These are phyloP conservation scores for Colletotrichum orchidophilum DNA, from an alignment of 2,329 filamentous ascomycete species.

Conservation along the genomic window DNA sequence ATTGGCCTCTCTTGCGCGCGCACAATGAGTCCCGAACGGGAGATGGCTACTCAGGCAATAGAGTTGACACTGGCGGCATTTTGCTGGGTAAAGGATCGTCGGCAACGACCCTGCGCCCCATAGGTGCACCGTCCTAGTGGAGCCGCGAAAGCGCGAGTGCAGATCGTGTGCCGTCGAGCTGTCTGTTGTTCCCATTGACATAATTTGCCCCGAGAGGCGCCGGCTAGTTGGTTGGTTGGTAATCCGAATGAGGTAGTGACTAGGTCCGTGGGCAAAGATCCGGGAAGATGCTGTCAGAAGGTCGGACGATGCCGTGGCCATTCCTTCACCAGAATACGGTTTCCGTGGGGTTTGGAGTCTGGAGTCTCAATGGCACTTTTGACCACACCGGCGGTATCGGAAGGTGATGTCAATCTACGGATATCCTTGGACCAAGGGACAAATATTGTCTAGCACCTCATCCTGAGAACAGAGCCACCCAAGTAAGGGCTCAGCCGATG, in stretches of 20 bases:
- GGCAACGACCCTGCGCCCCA: slow-evolving; percentile 1
- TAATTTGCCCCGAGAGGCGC: not conserved
- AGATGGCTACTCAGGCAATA: not conserved
- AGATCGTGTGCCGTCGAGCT: not conserved
- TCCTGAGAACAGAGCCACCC: no score
- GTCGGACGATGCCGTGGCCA: not conserved
- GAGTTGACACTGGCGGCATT: not conserved
- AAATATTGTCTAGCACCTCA: no score
- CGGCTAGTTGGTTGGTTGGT: not conserved
- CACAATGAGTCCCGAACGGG: not conserved
- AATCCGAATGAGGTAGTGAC: not conserved
- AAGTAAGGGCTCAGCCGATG: no score
- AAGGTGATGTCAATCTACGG: no score
- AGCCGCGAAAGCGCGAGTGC: not conserved
- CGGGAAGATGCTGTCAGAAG: not conserved
- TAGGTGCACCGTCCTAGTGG: not conserved
- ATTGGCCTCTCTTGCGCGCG: not conserved
- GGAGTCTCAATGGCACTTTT: no score
- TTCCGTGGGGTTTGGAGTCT: no score
- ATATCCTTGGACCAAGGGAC: no score
- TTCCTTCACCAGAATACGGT: not conserved
- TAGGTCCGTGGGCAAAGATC: not conserved
- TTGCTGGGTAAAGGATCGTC: not conserved
- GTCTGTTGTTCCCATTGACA: not conserved
- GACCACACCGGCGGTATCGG: no score